Evolutionary conservation across 176 grass and related monocot genomes (phyloP).

Genomic region (Luzula sylvatica): DNA sequence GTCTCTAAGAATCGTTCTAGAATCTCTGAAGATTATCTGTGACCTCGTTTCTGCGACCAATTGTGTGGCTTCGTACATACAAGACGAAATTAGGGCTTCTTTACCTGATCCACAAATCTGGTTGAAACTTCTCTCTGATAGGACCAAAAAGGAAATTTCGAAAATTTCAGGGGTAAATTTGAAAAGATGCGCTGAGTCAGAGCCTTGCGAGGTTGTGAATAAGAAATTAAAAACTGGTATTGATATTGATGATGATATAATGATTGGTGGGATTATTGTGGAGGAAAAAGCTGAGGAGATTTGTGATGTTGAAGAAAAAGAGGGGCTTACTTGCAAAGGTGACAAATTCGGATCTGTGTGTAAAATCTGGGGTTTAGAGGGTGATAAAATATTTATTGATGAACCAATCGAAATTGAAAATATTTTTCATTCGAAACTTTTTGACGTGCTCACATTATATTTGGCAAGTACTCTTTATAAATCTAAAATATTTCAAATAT

Average conservation of each 20-base stretch:
- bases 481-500: too few species aligned
- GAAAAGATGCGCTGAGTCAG: constrained; percentile 29
- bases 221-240: constrained; percentile 44
- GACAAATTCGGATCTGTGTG: constrained; percentile 22
- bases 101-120: constrained; percentile 88
- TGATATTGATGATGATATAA: constrained; percentile 40
- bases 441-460: constrained; percentile 68
- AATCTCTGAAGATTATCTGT: constrained; percentile 56
- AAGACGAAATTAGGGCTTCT: constrained; percentile 49
- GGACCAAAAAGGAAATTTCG: constrained; percentile 20
- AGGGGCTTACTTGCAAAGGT: constrained; percentile 24
- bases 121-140: constrained; percentile 74
- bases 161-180: constrained; percentile 17
- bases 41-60: constrained; percentile 43
- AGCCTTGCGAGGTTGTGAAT: constrained; percentile 31
- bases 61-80: constrained; percentile 49
- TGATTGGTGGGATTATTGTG: constrained; percentile 44
- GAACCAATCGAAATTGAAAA: constrained; percentile 31
- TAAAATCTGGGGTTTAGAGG: constrained; percentile 69
- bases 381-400: constrained; percentile 22
- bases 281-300: constrained; percentile 14
- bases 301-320: constrained; percentile 25
- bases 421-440: constrained; percentile 73
- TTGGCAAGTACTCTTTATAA: constrained; percentile 38
- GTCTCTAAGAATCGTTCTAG: constrained; percentile 57